Percentiles rank a stretch among this genome's conserved stretches.
Evolutionary conservation across 345 rosid species (phyloP).

Genomic region (Odontarrhena argentea): DNA sequence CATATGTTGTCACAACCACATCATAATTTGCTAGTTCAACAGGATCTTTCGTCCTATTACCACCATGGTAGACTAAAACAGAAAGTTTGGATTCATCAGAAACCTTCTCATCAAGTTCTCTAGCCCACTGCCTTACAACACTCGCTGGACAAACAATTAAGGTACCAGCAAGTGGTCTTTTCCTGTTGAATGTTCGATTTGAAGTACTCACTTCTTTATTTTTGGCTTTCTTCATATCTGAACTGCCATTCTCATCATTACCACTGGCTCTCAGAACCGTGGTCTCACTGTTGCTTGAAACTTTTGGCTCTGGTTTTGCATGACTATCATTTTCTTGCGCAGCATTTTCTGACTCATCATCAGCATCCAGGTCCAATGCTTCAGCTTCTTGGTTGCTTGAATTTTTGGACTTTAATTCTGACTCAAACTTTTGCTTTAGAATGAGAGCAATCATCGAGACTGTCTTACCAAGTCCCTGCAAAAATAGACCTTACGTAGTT

Average conservation of each 20-base stretch:
- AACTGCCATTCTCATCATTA: constrained; percentile 44
- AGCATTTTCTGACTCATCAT: constrained; percentile 54
- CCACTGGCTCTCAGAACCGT: constrained; percentile 68
- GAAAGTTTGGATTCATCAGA: constrained; percentile 66
- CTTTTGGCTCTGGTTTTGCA: constrained; percentile 30
- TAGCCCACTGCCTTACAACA: constrained; percentile 91
- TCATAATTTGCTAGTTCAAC: constrained; percentile 76
- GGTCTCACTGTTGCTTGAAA: constrained; percentile 28
- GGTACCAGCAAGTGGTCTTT: constrained; percentile 86
- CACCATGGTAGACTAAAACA: constrained; percentile 85
- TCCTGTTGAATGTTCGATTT: constrained; percentile 42
- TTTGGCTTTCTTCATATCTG: constrained; percentile 47
- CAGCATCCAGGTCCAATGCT: constrained; percentile 82
- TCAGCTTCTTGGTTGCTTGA: constrained; percentile 55
- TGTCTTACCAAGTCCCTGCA: constrained; percentile 98
- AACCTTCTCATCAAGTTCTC: constrained; percentile 92
- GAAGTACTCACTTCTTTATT: constrained; percentile 57
- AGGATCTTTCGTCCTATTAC: constrained; percentile 86
- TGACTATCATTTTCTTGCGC: constrained; percentile 31
- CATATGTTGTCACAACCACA: constrained; percentile 89
- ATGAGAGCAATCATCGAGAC: constrained; percentile 90
- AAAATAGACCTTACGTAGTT: constrained; percentile 27
- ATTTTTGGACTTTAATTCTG: constrained; percentile 58
- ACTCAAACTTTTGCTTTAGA: constrained; percentile 68
- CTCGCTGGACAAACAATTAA: constrained; percentile 98